A percentile compares a stretch with the other conserved stretches of the same genome.
These are phyloP conservation scores for Verbena officinalis DNA, from an alignment of 257 asterid species.

Conservation along the genomic window DNA sequence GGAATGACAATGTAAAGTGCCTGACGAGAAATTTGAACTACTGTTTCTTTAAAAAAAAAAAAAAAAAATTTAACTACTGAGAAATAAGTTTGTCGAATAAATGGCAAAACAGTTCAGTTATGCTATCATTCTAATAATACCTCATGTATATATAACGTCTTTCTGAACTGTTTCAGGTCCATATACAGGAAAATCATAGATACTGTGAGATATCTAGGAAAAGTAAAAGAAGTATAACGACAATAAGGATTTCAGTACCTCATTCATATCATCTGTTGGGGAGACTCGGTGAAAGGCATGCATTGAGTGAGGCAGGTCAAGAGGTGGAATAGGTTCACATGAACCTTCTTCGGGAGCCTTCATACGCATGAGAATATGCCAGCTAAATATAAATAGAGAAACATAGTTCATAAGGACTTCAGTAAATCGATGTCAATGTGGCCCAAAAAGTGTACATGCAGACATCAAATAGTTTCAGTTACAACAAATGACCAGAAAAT, in stretches of 20 bases:
- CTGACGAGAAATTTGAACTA: too few relatives aligned
- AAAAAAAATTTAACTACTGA: neutral
- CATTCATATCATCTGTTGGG: slow-evolving; percentile 62
- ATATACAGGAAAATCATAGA: slow-evolving; percentile 2
- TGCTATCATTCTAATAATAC: slow-evolving; percentile 6
- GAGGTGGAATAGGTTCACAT: slow-evolving; percentile 88
- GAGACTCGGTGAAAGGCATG: slow-evolving; percentile 89
- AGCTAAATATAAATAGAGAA: slow-evolving; percentile 50
- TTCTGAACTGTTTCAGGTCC: neutral
- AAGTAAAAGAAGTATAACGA: neutral
- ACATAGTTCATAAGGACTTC: slow-evolving; percentile 18
- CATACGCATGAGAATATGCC: slow-evolving; percentile 98
- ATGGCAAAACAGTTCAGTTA: slow-evolving; percentile 15
- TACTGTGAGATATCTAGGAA: neutral
- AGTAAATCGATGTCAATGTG: slow-evolving; percentile 8
- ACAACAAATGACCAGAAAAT: neutral
- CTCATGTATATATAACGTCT: slow-evolving; percentile 2
- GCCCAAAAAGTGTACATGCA: slow-evolving; percentile 5
- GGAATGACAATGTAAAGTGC: slow-evolving; percentile 2
- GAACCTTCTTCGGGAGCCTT: slow-evolving; percentile 68
- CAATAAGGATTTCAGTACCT: slow-evolving; percentile 44
- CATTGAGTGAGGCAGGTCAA: slow-evolving; percentile 87
- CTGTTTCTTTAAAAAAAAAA: slow-evolving; percentile 17
- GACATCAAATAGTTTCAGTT: neutral
- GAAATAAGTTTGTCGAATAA: neutral